Evolutionary conservation across 2,329 filamentous ascomycete species (phyloP), one percentile per base, ranked within the genome.

Genomic region (Coniochaeta sp.): DNA sequence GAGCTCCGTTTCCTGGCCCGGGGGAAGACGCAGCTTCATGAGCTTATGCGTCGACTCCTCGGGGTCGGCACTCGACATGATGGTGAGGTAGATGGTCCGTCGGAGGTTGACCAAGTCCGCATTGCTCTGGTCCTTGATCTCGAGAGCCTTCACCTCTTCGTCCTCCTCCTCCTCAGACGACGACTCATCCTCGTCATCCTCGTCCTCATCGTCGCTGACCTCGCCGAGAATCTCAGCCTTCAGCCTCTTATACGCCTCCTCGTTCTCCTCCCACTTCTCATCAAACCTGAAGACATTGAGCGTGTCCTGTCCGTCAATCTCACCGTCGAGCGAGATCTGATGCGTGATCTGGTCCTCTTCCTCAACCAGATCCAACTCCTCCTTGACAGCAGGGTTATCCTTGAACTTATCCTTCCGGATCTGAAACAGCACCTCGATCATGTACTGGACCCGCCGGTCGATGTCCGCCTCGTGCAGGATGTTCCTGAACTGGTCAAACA

Each of bases 271-370:
- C 83, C 89, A 99, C 33, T 97, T 84, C 0, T 90, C 69, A 70
- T 99, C 95, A 66, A 88, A 92, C 71, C 97, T 98, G 83, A 99
- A 99, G 62, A 99, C 88, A 70, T 99, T 99, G 59, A 98, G 80
- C 0, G 86, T 84, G 67, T 98, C 93, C 72, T 97, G 88, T 0
- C 91, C 87, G 57, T 95, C 89, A 59, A 96, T 81, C 40, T 92
- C 87, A 64, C 92, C 92, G 65, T 96, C 90, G 33, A 99, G 76
- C 57, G 89, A 88, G 57, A 91, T 81, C 60, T 86, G 84, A 75
- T 99, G 95, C 1, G 95, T 98, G 68, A 98, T 96, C 72, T 98
- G 95, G 70, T 99, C 95, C 73, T 98, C 93, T 74, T 99, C 95
- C 75, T 98, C 93, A 9, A 99, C 91, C 54, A 99, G 75, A 74